Evolutionary conservation across 768 basidiomycete species (phyloP), one percentile per base, ranked within the genome.

Genomic region (Boletus barrowsii): DNA sequence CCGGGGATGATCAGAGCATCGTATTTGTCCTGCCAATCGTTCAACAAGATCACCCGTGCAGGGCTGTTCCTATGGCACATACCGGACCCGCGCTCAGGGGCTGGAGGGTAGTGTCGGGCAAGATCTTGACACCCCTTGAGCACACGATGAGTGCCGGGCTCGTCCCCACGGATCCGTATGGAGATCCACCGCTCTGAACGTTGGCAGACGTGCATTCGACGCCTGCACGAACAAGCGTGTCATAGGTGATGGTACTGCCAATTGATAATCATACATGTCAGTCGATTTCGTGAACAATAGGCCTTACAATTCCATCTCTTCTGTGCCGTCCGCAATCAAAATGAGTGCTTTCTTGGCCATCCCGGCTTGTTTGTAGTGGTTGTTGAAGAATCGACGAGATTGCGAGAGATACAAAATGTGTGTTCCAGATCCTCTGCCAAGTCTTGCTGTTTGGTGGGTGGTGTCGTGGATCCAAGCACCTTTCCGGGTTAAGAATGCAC

Each of bases 241-340:
- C 90, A 65, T 88, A 93, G 10, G 83, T 79, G 71, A 92, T 85
- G 10, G 88, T 89, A 62, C 89, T 92, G 64, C 22, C 41, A 22
- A 22, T 22, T 22, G 22, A 22, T 29, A 9, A 14, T 36, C n/a
- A 15, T 5, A 29, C 8, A 35, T 5, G 33, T 57, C 42, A 50
- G 48, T 40, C 14, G 17, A 57, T 22, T 36, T 7, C 20, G 11
- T 37, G 36, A 30, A 10, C 33, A 35, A 22, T 15, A 17, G 5
- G 4, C 3, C 60, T 55, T 51, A 41, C 90, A 91, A 92, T 70
- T 91, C 90, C 84, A 90, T 91, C 72, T 93, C 90, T 66, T 93
- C 90, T 2, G 90, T 91, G 13, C 90, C 90, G 64, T 91, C 80
- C 17, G 90, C 86, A 26, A 93, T 80, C 22, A 93, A 74, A 44